These are phyloP conservation scores for Colletotrichum camelliae DNA, from an alignment of 2,329 filamentous ascomycete species.

Conservation along the genomic window DNA sequence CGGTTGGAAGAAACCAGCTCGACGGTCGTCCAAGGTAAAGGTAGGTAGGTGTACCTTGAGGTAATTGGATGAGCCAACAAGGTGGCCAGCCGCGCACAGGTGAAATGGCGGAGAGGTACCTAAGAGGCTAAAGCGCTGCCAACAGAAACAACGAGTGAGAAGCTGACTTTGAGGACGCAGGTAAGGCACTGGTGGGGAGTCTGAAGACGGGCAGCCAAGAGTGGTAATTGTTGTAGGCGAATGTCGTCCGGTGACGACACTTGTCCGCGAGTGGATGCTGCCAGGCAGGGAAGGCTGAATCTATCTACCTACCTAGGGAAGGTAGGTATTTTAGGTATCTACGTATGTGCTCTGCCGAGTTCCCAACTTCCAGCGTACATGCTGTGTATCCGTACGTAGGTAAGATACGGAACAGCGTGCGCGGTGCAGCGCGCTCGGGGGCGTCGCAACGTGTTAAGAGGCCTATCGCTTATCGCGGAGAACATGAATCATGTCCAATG, in stretches of 20 bases:
- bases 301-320: no score
- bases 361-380: not conserved
- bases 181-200: not conserved
- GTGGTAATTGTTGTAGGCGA: not conserved
- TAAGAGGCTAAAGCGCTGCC: not conserved
- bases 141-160: not conserved
- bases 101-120: not conserved
- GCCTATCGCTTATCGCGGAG: not conserved
- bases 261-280: not conserved
- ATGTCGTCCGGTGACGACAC: slow-evolving; percentile 11
- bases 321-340: no score
- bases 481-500: not conserved
- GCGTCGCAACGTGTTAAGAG: not conserved
- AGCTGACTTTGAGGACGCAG: not conserved
- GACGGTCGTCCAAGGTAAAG: not conserved
- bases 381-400: not conserved
- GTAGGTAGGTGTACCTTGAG: not conserved
- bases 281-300: not conserved
- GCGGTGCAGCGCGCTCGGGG: not conserved
- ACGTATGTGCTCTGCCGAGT: not conserved
- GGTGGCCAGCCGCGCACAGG: not conserved
- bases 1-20: not conserved
- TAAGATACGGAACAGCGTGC: not conserved
- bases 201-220: not conserved
- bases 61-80: not conserved